Evolutionary conservation across 192 early-diverging fungal species (phyloP).

Genomic region (Backusella sp.): DNA sequence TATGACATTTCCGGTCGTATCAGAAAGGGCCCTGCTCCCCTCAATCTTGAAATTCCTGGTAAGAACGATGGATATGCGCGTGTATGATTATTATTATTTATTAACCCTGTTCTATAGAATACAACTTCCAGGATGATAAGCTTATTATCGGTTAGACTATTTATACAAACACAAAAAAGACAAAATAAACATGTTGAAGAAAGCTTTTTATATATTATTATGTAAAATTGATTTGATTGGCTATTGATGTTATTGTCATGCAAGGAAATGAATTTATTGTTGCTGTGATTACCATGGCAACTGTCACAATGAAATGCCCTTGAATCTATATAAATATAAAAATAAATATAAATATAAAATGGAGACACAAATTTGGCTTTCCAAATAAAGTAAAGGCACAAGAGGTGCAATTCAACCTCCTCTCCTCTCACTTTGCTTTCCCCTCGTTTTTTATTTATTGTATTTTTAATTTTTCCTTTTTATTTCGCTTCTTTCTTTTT

Average conservation of each 20-base stretch:
- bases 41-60: slow-evolving; percentile 95
- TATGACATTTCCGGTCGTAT: slow-evolving; percentile 99
- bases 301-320: neutral
- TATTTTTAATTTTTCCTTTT: slow-evolving; percentile 7
- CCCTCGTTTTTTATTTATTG: neutral
- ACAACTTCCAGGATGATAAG: slow-evolving; percentile 72
- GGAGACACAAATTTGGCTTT: neutral
- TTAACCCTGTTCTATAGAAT: slow-evolving; percentile 34
- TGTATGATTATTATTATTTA: too few relatives aligned
- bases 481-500: neutral
- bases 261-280: neutral
- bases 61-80: slow-evolving; percentile 33
- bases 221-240: neutral
- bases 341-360: too few relatives aligned
- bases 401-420: neutral
- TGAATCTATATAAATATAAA: too few relatives aligned
- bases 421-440: slow-evolving; percentile 3
- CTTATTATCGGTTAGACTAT: slow-evolving; percentile 81
- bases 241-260: neutral
- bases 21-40: slow-evolving; percentile 96
- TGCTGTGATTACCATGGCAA: too few relatives aligned
- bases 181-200: neutral
- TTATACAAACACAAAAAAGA: neutral
- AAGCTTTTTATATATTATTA: neutral
- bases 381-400: neutral